Base-by-base conservation (phyloP, 768 basidiomycete genomes). In the Termitomyces sp. region DNA sequence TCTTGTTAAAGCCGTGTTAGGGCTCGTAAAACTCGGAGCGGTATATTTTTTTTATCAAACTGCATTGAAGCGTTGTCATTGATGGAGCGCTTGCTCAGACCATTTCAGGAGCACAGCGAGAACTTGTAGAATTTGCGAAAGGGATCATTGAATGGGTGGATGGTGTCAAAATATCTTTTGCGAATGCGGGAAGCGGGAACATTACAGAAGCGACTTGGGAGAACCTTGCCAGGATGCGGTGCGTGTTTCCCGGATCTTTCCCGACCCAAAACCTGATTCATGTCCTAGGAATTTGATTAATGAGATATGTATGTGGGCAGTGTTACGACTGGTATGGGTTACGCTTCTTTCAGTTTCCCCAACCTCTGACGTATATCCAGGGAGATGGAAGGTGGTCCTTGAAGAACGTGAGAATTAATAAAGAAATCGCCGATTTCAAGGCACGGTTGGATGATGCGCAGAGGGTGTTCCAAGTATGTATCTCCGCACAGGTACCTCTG, bases 281-380 rank as follows among this genome's bases (percentile, higher is more conserved):
- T 32, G 5, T 28, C 28, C 2, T 11, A 62, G 60, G 12, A 52
- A 54, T 1, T n/a, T 59, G 3, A 57, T 59, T 8, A 53, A 59
- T 34, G 58, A 57, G 35, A 59, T 59, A 32, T 62, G 60, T 51
- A 45, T 28, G 30, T 62, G 60, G 58, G 60, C 60, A 35, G 34
- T 48, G 22, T 28, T 19, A 22, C 47, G 58, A 35, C 46, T 62
- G 51, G 54, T 14, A 43, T 24, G 32, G 43, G 1, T 21, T 28
- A 28, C 2, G 5, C n/a, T n/a, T 42, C n/a, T 21, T n/a, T 28
- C 2, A 10, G 9, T 24, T 34, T 7, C 4, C 6, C 1, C 35
- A n/a, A 47, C 22, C 15, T 8, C 17, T 47, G 24, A 46, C 17
- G 10, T 15, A 10, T 17, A 32, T 49, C 42, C 21, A 55, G 45